phyloP scores from a whole-genome alignment of 2,329 filamentous ascomycete genomes.

The Aspergillus aculeatus region DNA sequence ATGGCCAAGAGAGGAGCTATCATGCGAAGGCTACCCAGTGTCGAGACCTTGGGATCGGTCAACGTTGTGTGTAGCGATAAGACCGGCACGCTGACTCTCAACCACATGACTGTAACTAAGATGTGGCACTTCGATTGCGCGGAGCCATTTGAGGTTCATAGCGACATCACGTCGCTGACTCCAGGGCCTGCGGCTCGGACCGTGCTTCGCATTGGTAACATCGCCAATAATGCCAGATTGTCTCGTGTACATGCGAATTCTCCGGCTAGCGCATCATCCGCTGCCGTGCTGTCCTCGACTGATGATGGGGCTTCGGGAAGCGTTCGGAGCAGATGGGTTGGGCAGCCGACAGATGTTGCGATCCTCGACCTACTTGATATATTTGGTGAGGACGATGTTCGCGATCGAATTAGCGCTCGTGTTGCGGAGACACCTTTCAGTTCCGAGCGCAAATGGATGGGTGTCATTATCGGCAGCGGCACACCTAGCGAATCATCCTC shows the following conservation, averaged over 20 bases:
- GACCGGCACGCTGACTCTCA: conserved; percentile 92
- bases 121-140: conserved; percentile 86
- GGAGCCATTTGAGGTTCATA: conserved; percentile 57
- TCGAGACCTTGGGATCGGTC: conserved; percentile 96
- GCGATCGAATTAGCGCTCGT: conserved; percentile 79
- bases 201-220: conserved; percentile 87
- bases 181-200: conserved; percentile 73
- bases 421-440: conserved; percentile 90
- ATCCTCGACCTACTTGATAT: conserved; percentile 89
- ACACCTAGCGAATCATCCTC: conserved; percentile 52
- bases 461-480: conserved; percentile 71
- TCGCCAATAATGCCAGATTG: conserved; percentile 90
- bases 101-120: conserved; percentile 96
- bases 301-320: conserved; percentile 60
- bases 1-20: conserved; percentile 97
- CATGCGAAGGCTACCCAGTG: conserved; percentile 90
- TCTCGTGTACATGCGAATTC: conserved; percentile 70
- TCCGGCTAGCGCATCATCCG: conserved; percentile 67
- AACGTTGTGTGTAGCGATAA: conserved; percentile 99
- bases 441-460: conserved; percentile 99
- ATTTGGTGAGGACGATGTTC: conserved; percentile 87
- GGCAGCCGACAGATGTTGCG: conserved; percentile 96
- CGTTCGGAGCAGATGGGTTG: conserved; percentile 85
- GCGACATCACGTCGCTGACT: conserved; percentile 52
- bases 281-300: conserved; percentile 83